Evolutionary conservation across 345 rosid species (phyloP), one percentile per base, ranked within the genome.

Genomic region (Heritiera littoralis): DNA sequence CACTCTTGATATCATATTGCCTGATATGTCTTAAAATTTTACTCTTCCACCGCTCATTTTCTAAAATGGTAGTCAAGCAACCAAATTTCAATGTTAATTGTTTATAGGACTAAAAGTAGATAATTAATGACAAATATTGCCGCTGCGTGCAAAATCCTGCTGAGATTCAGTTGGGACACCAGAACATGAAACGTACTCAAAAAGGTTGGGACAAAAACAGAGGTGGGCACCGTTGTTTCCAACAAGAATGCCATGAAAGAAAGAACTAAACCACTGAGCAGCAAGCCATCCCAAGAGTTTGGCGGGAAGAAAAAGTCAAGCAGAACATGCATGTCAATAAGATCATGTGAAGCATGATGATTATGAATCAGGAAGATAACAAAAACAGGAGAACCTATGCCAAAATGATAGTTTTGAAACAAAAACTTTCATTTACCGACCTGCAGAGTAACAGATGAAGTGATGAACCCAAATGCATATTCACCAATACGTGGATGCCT

Each of bases 401-500:
- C 51, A 69, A 9, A 23, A 48, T 38, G 7, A 79, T 14, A 54
- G 52, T 41, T 49, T 63, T 15, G 40, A 51, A 74, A 10, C 7
- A n/a, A 46, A 78, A 80, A 71, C 20, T 64, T 23, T 60, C 72
- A 83, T 38, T 81, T 71, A 70, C 80, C 48, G 15, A 92, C 99
- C 98, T 93, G 98, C 17, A 97, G 93, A 78, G 86, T 79, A 48
- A 97, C 92, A 15, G 93, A 87, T 4, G 99, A 94, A 66, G 98
- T 94, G 78, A 97, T 94, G 87, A 97, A 97, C 66, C 99, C 99
- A 80, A 97, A 92, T 12, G 99, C 98, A 75, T 97, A 94, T 90
- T 94, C 99, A 80, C 99, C 99, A 38, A 93, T 88, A 63, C 98
- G 97, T 30, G 99, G 98, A 90, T 97, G 99, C 82, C 94, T 86